Conservation (phyloP, 345 rosid species). For the Boechera retrofracta region DNA sequence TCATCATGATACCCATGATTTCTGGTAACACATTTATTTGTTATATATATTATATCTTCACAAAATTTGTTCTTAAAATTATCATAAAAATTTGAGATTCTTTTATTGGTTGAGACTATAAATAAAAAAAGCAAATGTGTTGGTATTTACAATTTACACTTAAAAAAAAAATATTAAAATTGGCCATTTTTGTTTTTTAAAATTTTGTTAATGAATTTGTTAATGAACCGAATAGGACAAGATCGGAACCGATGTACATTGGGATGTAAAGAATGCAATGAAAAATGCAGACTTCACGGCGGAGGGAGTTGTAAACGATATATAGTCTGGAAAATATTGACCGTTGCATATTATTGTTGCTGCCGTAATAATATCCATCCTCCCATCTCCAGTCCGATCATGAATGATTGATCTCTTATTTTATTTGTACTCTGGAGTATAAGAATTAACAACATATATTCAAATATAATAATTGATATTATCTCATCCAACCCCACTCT, state of each 20-base stretch:
- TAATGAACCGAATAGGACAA: neutral
- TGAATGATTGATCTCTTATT: neutral
- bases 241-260: fast-evolving
- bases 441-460: neutral
- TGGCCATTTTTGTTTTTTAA: neutral
- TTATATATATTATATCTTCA: neutral
- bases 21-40: neutral
- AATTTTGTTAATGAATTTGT: neutral
- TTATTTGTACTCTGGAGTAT: neutral
- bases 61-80: neutral
- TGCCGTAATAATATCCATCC: neutral
- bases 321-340: fast-evolving
- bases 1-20: neutral
- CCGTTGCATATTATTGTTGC: neutral
- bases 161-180: neutral
- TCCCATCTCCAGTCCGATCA: neutral
- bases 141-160: neutral
- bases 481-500: neutral
- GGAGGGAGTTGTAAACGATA: neutral
- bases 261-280: neutral
- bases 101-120: neutral
- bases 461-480: neutral
- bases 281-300: neutral
- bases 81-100: neutral
- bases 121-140: neutral